Evolutionary conservation across 2,329 filamentous ascomycete genomes (phyloP).

Genomic region (Ciborinia camelliae): DNA sequence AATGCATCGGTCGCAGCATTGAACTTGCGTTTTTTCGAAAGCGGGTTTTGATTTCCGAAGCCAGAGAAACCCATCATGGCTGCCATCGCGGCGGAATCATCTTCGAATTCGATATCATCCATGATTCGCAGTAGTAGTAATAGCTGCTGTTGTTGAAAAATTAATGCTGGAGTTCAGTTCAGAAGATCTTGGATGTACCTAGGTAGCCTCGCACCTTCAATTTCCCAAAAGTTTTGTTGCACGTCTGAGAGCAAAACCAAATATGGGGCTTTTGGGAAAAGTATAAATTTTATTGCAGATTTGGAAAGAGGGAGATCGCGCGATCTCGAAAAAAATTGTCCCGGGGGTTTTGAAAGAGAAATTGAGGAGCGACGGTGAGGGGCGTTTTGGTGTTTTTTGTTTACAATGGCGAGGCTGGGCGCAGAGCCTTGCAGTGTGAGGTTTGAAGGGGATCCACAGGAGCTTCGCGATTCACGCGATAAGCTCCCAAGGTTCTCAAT

Average conservation of each 20-base stretch:
- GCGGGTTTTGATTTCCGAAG: constrained; percentile 56
- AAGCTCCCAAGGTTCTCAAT: constrained; percentile 2
- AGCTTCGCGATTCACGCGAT: constrained; percentile 3
- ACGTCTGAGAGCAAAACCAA: neutral
- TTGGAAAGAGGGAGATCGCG: neutral
- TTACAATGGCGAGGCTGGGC: constrained; percentile 1
- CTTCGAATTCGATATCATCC: constrained; percentile 11
- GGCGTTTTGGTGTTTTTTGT: constrained; percentile 5
- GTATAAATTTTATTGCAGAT: neutral
- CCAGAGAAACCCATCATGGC: constrained; percentile 70
- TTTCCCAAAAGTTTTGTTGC: neutral
- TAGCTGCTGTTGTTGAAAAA: neutral
- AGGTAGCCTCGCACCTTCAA: neutral
- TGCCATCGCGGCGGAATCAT: constrained; percentile 37
- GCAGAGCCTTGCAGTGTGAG: constrained; percentile 1
- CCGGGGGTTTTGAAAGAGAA: neutral
- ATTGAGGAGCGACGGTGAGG: neutral
- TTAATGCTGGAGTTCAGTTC: neutral
- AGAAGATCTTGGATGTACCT: neutral
- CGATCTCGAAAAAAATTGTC: neutral
- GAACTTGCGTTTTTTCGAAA: constrained; percentile 64
- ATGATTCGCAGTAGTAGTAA: neutral
- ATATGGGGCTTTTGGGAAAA: neutral
- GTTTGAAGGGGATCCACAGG: constrained; percentile 2
- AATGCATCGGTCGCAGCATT: constrained; percentile 54